Evolutionary conservation across 2,329 filamentous ascomycete genomes (phyloP).

Genomic region (Ophiocordyceps sinensis): DNA sequence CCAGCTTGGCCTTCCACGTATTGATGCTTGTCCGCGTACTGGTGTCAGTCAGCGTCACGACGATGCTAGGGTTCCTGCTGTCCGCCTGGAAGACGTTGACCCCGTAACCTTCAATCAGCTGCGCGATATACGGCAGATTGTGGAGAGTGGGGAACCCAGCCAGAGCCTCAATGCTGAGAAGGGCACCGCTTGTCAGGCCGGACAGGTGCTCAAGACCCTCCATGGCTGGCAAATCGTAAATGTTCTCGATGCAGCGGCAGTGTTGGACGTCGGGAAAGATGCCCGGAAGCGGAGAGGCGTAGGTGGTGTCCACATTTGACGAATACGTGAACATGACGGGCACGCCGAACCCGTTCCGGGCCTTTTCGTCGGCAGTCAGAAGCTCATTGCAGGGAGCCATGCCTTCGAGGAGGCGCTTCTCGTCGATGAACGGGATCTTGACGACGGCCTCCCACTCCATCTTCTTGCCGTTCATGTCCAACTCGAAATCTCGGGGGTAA

Average conservation of each 20-base stretch:
- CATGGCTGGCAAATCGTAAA: constrained; percentile 85
- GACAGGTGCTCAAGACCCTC: constrained; percentile 78
- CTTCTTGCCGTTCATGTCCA: constrained; percentile 99
- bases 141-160: constrained; percentile 89
- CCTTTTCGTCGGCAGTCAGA: constrained; percentile 64
- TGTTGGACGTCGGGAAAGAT: constrained; percentile 79
- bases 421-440: constrained; percentile 97
- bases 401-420: constrained; percentile 67
- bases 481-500: constrained; percentile 88
- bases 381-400: constrained; percentile 75
- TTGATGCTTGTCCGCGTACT: constrained; percentile 57
- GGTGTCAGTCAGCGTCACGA: constrained; percentile 68
- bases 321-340: constrained; percentile 87
- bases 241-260: constrained; percentile 89
- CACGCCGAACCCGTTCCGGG: constrained; percentile 81
- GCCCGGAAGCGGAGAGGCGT: constrained; percentile 76
- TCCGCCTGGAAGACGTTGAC: constrained; percentile 94
- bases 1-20: constrained; percentile 64
- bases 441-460: constrained; percentile 99
- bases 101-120: constrained; percentile 58
- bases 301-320: constrained; percentile 60
- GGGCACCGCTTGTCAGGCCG: constrained; percentile 70
- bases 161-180: constrained; percentile 68
- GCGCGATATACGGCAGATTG: constrained; percentile 69
- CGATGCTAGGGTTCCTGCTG: constrained; percentile 91